phyloP scores from a whole-genome alignment of 1,139 yeast species.

The Geotrichum restrictum region DNA sequence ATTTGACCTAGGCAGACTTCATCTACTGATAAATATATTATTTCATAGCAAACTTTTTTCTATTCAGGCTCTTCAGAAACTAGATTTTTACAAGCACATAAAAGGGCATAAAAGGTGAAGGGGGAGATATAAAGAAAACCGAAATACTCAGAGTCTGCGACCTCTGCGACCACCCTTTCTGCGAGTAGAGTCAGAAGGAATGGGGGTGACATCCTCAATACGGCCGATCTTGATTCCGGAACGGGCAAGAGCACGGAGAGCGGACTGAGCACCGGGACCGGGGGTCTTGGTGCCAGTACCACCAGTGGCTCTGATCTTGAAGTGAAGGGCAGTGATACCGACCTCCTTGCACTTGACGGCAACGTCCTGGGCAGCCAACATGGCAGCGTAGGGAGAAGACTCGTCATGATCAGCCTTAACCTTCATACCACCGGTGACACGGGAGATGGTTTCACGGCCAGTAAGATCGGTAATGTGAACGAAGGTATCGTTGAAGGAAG shows the following conservation, averaged over 20 bases:
- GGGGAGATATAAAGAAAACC: neutral
- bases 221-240: conserved; percentile 99
- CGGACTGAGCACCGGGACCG: conserved; percentile 99
- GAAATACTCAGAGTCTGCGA: conserved; percentile 69
- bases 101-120: neutral
- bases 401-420: conserved; percentile 99
- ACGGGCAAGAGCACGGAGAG: conserved; percentile 99
- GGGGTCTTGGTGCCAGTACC: conserved; percentile 99
- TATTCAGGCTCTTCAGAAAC: conserved; percentile 9
- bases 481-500: conserved; percentile 99
- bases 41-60: neutral
- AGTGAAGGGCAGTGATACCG: conserved; percentile 99
- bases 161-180: conserved; percentile 99
- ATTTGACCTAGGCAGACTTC: too few relatives aligned
- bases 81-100: conserved; percentile 2
- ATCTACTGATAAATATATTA: too few relatives aligned
- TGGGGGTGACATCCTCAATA: conserved; percentile 99
- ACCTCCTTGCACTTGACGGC: conserved; percentile 99
- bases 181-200: conserved; percentile 99
- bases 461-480: conserved; percentile 99
- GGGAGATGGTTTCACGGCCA: conserved; percentile 99
- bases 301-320: conserved; percentile 99
- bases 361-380: conserved; percentile 99
- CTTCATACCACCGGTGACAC: conserved; percentile 99
- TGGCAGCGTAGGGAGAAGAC: conserved; percentile 99